These are phyloP conservation scores for Termitomyces bulborhizus DNA, from an alignment of 768 basidiomycete genomes.

Conservation along the genomic window DNA sequence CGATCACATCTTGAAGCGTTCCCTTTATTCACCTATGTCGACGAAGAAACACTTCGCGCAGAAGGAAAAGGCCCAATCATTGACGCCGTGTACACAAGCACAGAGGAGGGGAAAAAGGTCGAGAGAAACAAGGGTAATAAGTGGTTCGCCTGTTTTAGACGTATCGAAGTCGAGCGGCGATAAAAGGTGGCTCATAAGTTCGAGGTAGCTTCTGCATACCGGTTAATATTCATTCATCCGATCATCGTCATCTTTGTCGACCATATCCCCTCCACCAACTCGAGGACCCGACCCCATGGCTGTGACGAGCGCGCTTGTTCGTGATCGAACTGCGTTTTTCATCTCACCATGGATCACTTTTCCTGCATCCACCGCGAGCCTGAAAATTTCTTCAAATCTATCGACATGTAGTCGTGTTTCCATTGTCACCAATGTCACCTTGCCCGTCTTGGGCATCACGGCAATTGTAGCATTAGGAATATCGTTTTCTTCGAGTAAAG, in stretches of 20 bases:
- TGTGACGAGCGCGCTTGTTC: constrained; percentile 57
- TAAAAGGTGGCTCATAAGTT: constrained; percentile 12
- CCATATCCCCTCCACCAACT: constrained; percentile 18
- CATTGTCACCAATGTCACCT: constrained; percentile 85
- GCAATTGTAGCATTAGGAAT: constrained; percentile 87
- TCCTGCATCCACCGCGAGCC: constrained; percentile 71
- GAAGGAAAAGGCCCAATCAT: constrained; percentile 73
- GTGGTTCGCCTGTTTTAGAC: constrained; percentile 86
- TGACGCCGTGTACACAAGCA: constrained; percentile 78
- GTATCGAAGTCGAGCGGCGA: constrained; percentile 38
- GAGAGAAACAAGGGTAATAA: constrained; percentile 88
- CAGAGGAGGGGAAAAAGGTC: constrained; percentile 97
- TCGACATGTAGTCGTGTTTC: constrained; percentile 93
- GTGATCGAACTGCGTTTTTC: constrained; percentile 58
- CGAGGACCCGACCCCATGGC: constrained; percentile 50
- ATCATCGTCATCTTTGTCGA: constrained; percentile 30
- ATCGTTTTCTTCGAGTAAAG: constrained; percentile 84
- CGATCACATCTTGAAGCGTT: constrained; percentile 79
- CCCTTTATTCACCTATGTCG: constrained; percentile 79
- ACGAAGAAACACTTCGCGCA: constrained; percentile 66
- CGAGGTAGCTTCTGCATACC: constrained; percentile 5
- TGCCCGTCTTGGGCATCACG: constrained; percentile 79
- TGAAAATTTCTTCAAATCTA: constrained; percentile 85
- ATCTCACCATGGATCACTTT: constrained; percentile 80
- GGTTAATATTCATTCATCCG: constrained; percentile 28